Percentiles rank a stretch among this genome's conserved stretches.
Conservation (phyloP, 805 yeast genomes). For the Spencermartinsiella europaea region DNA sequence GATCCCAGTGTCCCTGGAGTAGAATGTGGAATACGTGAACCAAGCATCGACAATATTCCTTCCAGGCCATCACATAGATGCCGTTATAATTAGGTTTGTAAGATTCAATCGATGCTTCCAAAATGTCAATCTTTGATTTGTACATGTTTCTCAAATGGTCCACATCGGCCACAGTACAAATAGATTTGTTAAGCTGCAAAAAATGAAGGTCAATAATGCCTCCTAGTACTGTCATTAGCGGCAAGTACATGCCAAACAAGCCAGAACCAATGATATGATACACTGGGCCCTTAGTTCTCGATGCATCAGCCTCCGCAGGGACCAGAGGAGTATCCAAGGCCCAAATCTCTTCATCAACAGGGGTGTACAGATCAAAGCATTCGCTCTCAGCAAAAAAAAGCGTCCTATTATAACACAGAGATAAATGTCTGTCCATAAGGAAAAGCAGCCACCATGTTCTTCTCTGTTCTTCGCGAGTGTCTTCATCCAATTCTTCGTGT, state of each 20-base stretch:
- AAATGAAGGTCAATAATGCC: constrained; percentile 22
- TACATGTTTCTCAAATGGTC: constrained; percentile 1
- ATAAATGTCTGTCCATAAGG: constrained; percentile 34
- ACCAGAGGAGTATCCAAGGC: constrained; percentile 21
- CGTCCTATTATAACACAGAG: constrained; percentile 33
- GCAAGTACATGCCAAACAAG: constrained; percentile 37
- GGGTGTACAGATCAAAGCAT: constrained; percentile 28
- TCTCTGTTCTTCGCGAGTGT: constrained; percentile 33
- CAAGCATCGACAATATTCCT: constrained; percentile 17
- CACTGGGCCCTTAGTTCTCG: constrained; percentile 23
- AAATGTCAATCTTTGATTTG: background rate
- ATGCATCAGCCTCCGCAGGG: constrained; percentile 28
- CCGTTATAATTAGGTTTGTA: background rate
- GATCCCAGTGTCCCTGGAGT: constrained; percentile 26
- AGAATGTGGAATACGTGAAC: constrained; percentile 26
- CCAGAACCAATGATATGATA: constrained; percentile 24
- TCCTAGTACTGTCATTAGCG: constrained; percentile 32
- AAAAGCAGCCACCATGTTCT: constrained; percentile 39
- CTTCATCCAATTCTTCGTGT: constrained; percentile 19
- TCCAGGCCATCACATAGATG: constrained; percentile 14
- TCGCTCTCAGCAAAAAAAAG: constrained; percentile 30
- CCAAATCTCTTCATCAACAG: constrained; percentile 34
- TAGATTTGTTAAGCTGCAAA: constrained; percentile 3
- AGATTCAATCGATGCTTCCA: constrained; percentile 11
- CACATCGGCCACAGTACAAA: background rate